These are phyloP conservation scores for Colletotrichum graminicola DNA, from an alignment of 2,329 filamentous ascomycete species.

Conservation along the genomic window DNA sequence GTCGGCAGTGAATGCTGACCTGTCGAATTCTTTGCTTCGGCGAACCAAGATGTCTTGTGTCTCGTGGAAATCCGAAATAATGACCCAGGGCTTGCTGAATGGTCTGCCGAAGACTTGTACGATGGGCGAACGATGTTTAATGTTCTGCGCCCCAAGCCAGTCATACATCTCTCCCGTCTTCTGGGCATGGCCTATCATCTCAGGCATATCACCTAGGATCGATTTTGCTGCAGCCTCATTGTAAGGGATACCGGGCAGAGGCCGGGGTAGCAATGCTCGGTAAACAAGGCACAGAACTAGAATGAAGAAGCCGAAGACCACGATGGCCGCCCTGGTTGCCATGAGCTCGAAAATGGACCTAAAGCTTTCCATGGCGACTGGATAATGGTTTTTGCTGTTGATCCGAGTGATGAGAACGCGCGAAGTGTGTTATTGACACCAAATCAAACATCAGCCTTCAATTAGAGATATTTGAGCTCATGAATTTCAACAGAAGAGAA, in stretches of 20 bases:
- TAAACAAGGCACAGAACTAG: conserved; percentile 19
- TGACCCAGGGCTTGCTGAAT: conserved; percentile 48
- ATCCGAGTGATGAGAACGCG: neutral
- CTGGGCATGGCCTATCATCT: conserved; percentile 19
- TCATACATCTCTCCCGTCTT: conserved; percentile 33
- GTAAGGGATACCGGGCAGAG: conserved; percentile 35
- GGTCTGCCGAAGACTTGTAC: conserved; percentile 53
- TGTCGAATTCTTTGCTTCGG: conserved; percentile 51
- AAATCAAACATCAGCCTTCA: neutral
- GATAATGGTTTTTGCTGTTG: neutral
- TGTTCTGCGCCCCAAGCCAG: conserved; percentile 48
- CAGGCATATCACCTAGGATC: conserved; percentile 32
- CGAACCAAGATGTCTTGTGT: conserved; percentile 51
- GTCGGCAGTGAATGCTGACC: conserved; percentile 44
- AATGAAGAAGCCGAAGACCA: neutral
- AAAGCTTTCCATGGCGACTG: neutral
- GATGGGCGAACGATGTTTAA: conserved; percentile 47
- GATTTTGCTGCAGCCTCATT: conserved; percentile 19
- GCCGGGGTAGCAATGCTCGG: conserved; percentile 19
- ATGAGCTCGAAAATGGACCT: neutral
- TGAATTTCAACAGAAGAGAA: too few species aligned
- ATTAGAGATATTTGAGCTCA: neutral
- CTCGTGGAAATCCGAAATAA: conserved; percentile 51
- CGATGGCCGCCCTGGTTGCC: neutral
- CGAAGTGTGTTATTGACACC: neutral